phyloP scores from a whole-genome alignment of 2,329 filamentous ascomycete genomes.

The Verticillium klebahnii region DNA sequence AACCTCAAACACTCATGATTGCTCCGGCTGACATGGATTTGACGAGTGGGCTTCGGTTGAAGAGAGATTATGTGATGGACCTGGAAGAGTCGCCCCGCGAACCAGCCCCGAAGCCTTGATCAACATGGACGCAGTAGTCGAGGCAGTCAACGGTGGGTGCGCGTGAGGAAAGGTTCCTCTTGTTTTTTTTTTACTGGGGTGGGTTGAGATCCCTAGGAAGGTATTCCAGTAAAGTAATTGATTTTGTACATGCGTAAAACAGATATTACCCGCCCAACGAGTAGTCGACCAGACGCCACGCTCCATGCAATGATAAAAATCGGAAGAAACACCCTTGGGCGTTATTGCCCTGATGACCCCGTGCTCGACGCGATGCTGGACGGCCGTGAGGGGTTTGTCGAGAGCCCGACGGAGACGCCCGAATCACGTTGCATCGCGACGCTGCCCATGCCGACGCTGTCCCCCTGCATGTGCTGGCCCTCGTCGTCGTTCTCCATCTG shows the following conservation, averaged over 20 bases:
- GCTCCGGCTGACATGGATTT: constrained; percentile 21
- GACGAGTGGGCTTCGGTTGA: constrained; percentile 11
- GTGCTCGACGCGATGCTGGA: constrained; percentile 37
- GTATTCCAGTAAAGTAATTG: not conserved
- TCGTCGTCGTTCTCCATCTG: constrained; percentile 28
- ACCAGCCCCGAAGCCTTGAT: not conserved
- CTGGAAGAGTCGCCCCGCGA: not conserved
- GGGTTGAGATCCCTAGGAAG: not conserved
- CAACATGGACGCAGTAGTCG: not conserved
- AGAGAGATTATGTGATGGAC: not conserved
- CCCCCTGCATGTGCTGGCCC: constrained; percentile 12
- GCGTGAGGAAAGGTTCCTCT: not conserved
- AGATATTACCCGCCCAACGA: not conserved
- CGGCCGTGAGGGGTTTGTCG: constrained; percentile 33
- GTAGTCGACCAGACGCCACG: not conserved
- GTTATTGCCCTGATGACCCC: constrained; percentile 33
- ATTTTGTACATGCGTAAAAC: not conserved
- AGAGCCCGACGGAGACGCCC: constrained; percentile 21
- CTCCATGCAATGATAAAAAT: not conserved
- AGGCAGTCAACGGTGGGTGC: not conserved
- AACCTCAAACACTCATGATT: constrained; percentile 11
- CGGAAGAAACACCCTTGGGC: not conserved
- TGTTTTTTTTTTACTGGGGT: not conserved
- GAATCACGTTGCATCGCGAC: constrained; percentile 36
- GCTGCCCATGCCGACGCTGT: constrained; percentile 28